These are phyloP conservation scores for Decorospora gaudefroyi DNA, from an alignment of 2,329 filamentous ascomycete species.

Conservation along the genomic window DNA sequence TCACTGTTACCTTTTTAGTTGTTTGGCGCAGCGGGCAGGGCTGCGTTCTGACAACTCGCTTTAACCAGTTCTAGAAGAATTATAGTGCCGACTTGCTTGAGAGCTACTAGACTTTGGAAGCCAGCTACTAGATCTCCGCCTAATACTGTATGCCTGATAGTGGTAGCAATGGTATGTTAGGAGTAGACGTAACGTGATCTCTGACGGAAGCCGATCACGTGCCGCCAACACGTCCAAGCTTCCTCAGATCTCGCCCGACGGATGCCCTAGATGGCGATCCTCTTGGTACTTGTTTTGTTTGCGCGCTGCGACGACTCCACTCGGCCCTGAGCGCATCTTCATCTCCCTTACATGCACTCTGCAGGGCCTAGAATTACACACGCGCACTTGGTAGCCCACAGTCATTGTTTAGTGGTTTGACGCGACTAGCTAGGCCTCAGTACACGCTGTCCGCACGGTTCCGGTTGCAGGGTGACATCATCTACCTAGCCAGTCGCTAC, in stretches of 20 bases:
- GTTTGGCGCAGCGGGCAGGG: too few relatives aligned
- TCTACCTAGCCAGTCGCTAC: conserved; percentile 20
- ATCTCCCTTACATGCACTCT: neutral
- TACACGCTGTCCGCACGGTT: conserved; percentile 13
- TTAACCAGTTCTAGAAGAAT: too few relatives aligned
- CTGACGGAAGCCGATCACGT: too few relatives aligned
- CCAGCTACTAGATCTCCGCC: too few relatives aligned
- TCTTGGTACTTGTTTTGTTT: conserved; percentile 18
- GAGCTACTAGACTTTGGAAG: too few relatives aligned
- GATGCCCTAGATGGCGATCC: conserved; percentile 14
- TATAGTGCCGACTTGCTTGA: too few relatives aligned
- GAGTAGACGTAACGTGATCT: too few relatives aligned
- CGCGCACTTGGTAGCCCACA: too few relatives aligned
- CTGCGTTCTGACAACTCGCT: too few relatives aligned
- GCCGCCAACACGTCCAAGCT: conserved; percentile 16
- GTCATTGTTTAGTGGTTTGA: neutral
- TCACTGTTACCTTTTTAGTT: too few relatives aligned
- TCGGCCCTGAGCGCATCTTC: conserved; percentile 8
- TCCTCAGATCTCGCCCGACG: conserved; percentile 1
- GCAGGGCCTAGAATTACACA: neutral
- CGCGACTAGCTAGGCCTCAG: conserved; percentile 7
- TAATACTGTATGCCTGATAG: too few relatives aligned
- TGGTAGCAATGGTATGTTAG: too few relatives aligned
- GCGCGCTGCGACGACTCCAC: conserved; percentile 11
- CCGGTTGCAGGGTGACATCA: conserved; percentile 25